A percentile compares a stretch with the other conserved stretches of the same genome.
Evolutionary conservation across 371 early-diverging fungal species (phyloP).

Genomic region (Apophysomyces sp.): DNA sequence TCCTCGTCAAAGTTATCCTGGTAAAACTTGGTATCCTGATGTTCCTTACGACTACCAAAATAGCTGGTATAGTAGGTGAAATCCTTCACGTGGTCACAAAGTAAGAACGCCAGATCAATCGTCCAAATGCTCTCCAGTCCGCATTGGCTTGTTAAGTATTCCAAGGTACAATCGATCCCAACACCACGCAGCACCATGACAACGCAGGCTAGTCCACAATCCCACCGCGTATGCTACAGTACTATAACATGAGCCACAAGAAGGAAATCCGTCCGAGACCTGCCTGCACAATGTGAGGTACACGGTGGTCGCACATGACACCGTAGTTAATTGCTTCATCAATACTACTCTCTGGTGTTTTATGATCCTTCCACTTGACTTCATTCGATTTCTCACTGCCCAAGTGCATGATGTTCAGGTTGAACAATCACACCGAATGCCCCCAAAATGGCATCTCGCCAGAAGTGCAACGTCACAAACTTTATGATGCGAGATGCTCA

Average conservation of each 20-base stretch:
- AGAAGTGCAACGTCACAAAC: too few species aligned
- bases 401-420: too few species aligned
- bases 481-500: too few species aligned
- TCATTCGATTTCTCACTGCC: too few species aligned
- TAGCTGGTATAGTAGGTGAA: slow-evolving; percentile 84
- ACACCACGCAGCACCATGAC: slow-evolving; percentile 69
- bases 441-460: too few species aligned
- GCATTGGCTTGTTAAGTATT: slow-evolving; percentile 37
- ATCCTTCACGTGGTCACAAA: slow-evolving; percentile 64
- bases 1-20: slow-evolving; percentile 63
- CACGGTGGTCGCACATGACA: background rate
- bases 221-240: slow-evolving; percentile 55
- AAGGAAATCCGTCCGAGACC: too few species aligned
- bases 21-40: slow-evolving; percentile 67
- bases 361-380: too few species aligned
- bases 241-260: background rate
- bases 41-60: slow-evolving; percentile 72
- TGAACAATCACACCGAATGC: too few species aligned
- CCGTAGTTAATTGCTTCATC: background rate
- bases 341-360: background rate
- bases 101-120: slow-evolving; percentile 74
- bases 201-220: slow-evolving; percentile 83
- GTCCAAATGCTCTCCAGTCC: slow-evolving; percentile 74
- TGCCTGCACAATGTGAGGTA: slow-evolving; percentile 17
- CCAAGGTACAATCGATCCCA: slow-evolving; percentile 37